Base-by-base conservation (phyloP, 176 grass and related monocot genomes). In the Phragmites australis region DNA sequence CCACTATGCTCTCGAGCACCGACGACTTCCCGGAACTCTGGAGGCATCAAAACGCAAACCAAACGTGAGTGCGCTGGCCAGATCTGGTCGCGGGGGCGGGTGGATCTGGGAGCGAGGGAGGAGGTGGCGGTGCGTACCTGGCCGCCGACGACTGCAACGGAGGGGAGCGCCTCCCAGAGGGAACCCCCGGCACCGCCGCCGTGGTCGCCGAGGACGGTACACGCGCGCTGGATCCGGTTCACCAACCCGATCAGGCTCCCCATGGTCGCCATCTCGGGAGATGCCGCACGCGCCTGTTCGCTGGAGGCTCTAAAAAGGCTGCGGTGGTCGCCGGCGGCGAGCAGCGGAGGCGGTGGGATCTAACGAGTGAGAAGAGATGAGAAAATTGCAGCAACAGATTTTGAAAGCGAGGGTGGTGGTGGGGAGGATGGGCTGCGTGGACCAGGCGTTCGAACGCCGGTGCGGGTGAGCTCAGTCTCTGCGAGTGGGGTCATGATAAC, bases 21-120 rank as follows among this genome's bases (percentile, higher is more conserved):
- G 97, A 99, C 57, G 93, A 99, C 83, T 99, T 99, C 67, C 97
- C 97, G 4, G 97, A 99, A 72, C 97, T 99, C 97, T 99, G 86
- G 23, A 69, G 58, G 44, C 40, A 72, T 57, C 23, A 91, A 64
- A 64, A 68, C 51, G 60, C 37, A 50, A 50, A 47, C 43, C n/a
- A 66, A 65, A 40, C 12, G 64, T 49, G n/a, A 75, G 82, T 45
- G 52, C 27, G 0, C 32, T 25, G 7, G 37, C 52, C 62, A 75
- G 90, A 94, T 94, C 82, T 77, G 81, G 45, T 70, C 16, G 22
- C 15, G 41, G 32, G 10, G 19, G 8, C 8, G 26, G 18, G 40
- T 64, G 54, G 68, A 89, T 69, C 73, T 78, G 43, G 2, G 12
- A 50, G 50, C 32, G 43, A 53, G 29, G 23, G 13, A 39, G 19